These are phyloP conservation scores for Tetrahymena malaccensis DNA, from an alignment of 73 alveolate species.

Conservation along the genomic window DNA sequence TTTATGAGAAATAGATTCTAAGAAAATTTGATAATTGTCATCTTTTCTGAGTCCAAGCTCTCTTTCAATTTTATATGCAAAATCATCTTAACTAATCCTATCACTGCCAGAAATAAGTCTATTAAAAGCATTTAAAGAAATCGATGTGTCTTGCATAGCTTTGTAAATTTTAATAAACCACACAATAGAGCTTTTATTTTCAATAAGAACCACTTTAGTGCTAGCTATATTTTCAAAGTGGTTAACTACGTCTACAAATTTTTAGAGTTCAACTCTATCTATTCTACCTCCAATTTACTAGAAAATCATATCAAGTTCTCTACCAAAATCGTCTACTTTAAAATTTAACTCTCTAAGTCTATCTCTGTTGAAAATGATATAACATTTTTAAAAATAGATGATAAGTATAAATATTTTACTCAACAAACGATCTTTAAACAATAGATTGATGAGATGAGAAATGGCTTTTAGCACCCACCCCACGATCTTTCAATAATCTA, in stretches of 20 bases:
- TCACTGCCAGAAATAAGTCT: background rate
- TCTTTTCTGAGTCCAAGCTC: background rate
- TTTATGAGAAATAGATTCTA: background rate
- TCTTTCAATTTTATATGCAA: background rate
- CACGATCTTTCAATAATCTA: background rate
- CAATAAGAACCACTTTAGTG: background rate
- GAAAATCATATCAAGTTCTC: background rate
- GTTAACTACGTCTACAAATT: background rate
- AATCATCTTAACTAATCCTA: background rate
- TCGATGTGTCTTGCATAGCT: background rate
- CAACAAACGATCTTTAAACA: background rate
- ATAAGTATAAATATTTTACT: background rate
- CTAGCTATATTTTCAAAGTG: background rate
- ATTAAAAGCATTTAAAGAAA: background rate
- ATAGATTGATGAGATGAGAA: background rate
- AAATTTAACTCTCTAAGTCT: background rate
- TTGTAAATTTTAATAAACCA: background rate
- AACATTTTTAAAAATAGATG: background rate
- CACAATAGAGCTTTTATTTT: background rate
- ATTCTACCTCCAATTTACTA: background rate
- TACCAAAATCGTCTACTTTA: background rate
- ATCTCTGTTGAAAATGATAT: background rate
- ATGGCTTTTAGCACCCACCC: background rate
- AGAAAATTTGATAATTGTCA: background rate
- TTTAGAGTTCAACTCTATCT: background rate